phyloP scores from a whole-genome alignment of 768 basidiomycete species.

The Mycena galericulata region DNA sequence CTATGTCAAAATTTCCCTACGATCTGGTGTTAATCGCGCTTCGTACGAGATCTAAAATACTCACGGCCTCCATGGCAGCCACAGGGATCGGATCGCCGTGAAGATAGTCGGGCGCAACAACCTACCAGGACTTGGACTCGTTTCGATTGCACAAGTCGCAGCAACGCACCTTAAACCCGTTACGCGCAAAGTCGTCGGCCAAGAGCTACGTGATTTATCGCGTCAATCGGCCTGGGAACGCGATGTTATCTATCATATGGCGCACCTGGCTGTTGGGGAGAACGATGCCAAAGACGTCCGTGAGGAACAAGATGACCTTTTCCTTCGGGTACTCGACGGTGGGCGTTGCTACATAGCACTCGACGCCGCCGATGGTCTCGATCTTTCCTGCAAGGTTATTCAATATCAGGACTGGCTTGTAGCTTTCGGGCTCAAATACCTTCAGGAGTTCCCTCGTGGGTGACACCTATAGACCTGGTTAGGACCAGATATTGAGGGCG shows the following conservation, averaged over 20 bases:
- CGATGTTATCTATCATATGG: no score
- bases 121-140: no score
- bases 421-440: conserved; percentile 43
- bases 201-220: conserved; percentile 35
- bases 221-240: neutral
- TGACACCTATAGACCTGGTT: conserved; percentile 52
- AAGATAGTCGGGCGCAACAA: conserved; percentile 47
- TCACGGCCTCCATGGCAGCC: conserved; percentile 48
- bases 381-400: conserved; percentile 45
- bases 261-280: conserved; percentile 46
- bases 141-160: neutral
- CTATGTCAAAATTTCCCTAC: conserved; percentile 17
- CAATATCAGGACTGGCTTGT: neutral
- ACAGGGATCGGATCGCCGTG: conserved; percentile 56
- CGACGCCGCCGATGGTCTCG: conserved; percentile 52
- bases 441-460: conserved; percentile 60
- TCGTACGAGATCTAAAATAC: neutral
- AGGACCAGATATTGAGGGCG: neutral
- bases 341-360: conserved; percentile 58
- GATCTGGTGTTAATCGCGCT: neutral
- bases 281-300: conserved; percentile 56
- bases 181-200: conserved; percentile 27
- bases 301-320: conserved; percentile 59
- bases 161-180: conserved; percentile 25
- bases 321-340: conserved; percentile 52